Conservation (phyloP, 108 stramenopile genomes). For the Fistulifera pelliculosa region DNA sequence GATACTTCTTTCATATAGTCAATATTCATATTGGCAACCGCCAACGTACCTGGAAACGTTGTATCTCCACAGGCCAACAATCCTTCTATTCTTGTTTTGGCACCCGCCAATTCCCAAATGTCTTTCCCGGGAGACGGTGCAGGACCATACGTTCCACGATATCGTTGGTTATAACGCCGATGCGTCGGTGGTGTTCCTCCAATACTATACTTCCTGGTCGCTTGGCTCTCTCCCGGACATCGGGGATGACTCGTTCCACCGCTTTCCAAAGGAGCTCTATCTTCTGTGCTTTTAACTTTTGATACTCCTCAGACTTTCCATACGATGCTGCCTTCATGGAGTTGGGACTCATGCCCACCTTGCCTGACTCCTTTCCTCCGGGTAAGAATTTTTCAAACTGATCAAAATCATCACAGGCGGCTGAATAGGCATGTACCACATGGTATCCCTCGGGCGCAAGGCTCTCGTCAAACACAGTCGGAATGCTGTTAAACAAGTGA, state of each 20-base stretch:
- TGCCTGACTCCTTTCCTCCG: conserved; percentile 35
- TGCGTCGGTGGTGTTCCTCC: conserved; percentile 82
- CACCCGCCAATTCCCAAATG: conserved; percentile 45
- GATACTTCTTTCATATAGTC: too few relatives aligned
- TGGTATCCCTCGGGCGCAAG: conserved; percentile 86
- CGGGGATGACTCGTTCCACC: conserved; percentile 80
- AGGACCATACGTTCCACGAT: conserved; percentile 78
- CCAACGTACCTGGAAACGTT: conserved; percentile 10
- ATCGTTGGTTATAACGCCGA: conserved; percentile 69
- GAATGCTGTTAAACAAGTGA: conserved; percentile 39
- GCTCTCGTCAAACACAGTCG: conserved; percentile 75
- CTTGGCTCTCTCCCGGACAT: conserved; percentile 64
- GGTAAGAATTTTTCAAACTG: conserved; percentile 56
- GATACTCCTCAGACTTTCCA: conserved; percentile 34
- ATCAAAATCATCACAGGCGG: conserved; percentile 74
- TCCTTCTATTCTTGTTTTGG: conserved; percentile 41
- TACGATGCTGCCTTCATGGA: conserved; percentile 38
- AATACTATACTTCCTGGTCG: conserved; percentile 42
- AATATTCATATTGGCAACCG: too few relatives aligned
- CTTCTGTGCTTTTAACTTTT: conserved; percentile 62
- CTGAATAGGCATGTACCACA: conserved; percentile 82
- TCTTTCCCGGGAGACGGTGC: conserved; percentile 46
- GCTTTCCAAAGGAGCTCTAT: conserved; percentile 82
- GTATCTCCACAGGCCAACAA: conserved; percentile 69
- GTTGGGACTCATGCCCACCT: conserved; percentile 42